Percentiles rank a stretch among this genome's conserved stretches.
phyloP scores from a whole-genome alignment of 148 eudicot genomes.

The Rhododendron griersonianum region DNA sequence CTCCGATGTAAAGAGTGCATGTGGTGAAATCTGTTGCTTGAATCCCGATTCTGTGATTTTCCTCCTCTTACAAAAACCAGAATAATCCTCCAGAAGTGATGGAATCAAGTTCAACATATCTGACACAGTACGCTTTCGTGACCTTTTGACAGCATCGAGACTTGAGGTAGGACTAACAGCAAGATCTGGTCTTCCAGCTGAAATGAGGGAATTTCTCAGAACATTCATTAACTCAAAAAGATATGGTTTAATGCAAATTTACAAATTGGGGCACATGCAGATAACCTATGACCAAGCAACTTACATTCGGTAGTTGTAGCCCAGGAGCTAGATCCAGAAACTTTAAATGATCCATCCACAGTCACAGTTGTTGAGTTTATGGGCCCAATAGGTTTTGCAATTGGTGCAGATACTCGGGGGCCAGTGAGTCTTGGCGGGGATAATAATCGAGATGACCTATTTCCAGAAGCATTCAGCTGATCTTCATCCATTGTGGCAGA shows the following conservation, averaged over 20 bases:
- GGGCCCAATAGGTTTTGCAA: constrained; percentile 27
- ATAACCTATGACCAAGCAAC: constrained; percentile 24
- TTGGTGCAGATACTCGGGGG: constrained; percentile 28
- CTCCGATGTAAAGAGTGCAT: constrained; percentile 29
- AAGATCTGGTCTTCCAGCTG: constrained; percentile 40
- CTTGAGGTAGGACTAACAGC: constrained; percentile 42
- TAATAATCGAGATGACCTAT: constrained; percentile 37
- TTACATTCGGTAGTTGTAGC: constrained; percentile 50
- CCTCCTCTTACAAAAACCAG: constrained; percentile 54
- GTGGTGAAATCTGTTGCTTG: constrained; percentile 31
- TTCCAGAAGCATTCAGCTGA: constrained; percentile 40
- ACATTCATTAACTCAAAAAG: constrained; percentile 4
- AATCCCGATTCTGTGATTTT: constrained; percentile 25
- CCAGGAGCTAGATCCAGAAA: constrained; percentile 41
- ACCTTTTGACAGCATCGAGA: constrained; percentile 27
- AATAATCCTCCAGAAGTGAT: constrained; percentile 43
- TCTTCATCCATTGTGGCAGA: constrained; percentile 56
- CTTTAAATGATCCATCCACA: constrained; percentile 24
- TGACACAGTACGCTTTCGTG: constrained; percentile 65
- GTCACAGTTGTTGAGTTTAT: constrained; percentile 27
- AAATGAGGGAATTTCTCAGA: constrained; percentile 5
- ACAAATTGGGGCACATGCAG: constrained; percentile 11
- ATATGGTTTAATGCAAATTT: not conserved
- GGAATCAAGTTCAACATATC: constrained; percentile 73
- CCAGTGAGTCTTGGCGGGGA: constrained; percentile 36